Conservation (phyloP, 371 early-diverging fungal genomes). For the Mucor circinelloides region DNA sequence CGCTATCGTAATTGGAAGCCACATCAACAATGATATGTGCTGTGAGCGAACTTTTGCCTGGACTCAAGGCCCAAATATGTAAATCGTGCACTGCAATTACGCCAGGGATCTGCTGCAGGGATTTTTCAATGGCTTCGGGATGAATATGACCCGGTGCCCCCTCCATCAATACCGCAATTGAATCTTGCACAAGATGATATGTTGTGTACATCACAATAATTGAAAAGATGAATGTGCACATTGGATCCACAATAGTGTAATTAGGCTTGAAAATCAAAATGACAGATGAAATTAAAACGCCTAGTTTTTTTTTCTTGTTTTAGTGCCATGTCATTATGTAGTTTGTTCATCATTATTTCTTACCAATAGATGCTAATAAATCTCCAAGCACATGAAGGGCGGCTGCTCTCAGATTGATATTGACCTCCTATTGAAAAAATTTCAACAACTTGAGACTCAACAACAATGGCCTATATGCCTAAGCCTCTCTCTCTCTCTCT, state of each 20-base stretch:
- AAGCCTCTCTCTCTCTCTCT: slow-evolving; percentile 36
- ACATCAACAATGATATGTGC: slow-evolving; percentile 38
- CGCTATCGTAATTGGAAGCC: slow-evolving; percentile 40
- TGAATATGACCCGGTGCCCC: slow-evolving; percentile 66
- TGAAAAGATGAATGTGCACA: slow-evolving; percentile 85
- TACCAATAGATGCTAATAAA: slow-evolving; percentile 75
- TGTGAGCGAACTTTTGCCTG: slow-evolving; percentile 60
- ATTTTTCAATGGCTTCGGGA: slow-evolving; percentile 56
- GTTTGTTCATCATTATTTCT: background rate
- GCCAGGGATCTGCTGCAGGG: slow-evolving; percentile 55
- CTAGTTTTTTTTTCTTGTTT: slow-evolving; percentile 12
- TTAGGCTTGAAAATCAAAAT: slow-evolving; percentile 70
- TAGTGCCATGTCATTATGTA: background rate
- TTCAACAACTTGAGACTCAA: background rate
- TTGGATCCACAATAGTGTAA: slow-evolving; percentile 73
- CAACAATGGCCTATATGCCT: background rate
- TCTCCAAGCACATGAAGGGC: slow-evolving; percentile 87
- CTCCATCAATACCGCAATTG: slow-evolving; percentile 71
- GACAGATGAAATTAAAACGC: slow-evolving; percentile 81
- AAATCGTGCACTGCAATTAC: slow-evolving; percentile 70
- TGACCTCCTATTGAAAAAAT: slow-evolving; percentile 40
- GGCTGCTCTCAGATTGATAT: slow-evolving; percentile 74
- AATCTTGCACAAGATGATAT: slow-evolving; percentile 60
- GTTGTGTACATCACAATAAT: slow-evolving; percentile 79
- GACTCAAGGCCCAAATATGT: slow-evolving; percentile 73